phyloP scores from a whole-genome alignment of 202 grass and related monocot species.

The Zizania palustris region DNA sequence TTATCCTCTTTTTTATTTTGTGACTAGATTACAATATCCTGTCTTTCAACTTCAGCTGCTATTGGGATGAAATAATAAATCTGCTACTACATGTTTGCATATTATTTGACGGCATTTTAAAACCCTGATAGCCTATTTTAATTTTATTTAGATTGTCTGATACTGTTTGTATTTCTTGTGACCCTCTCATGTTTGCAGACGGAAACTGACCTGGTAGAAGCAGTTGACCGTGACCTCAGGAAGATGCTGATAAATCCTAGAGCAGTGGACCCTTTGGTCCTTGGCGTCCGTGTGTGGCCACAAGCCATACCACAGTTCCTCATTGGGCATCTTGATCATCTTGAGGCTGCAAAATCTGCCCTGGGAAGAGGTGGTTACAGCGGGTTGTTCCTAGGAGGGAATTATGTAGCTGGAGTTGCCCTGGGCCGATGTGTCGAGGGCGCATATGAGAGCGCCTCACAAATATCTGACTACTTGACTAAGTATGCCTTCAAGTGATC shows the following conservation, averaged over 20 bases:
- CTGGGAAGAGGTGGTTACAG: slow-evolving; percentile 46
- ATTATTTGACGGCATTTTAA: neutral
- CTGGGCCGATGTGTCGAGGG: slow-evolving; percentile 83
- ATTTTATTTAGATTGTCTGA: slow-evolving; percentile 20
- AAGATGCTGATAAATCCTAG: slow-evolving; percentile 84
- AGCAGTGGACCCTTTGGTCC: slow-evolving; percentile 63
- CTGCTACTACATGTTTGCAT: slow-evolving; percentile 2
- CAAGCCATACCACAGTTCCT: slow-evolving; percentile 93
- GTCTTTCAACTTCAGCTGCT: slow-evolving; percentile 1
- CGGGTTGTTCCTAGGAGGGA: slow-evolving; percentile 86
- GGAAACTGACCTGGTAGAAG: slow-evolving; percentile 76
- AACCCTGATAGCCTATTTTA: neutral
- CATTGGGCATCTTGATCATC: slow-evolving; percentile 77
- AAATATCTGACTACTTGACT: slow-evolving; percentile 70
- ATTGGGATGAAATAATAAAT: slow-evolving; percentile 12
- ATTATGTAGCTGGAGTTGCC: slow-evolving; percentile 87
- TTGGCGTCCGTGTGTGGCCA: slow-evolving; percentile 85
- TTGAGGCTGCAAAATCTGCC: slow-evolving; percentile 62
- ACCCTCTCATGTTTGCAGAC: slow-evolving; percentile 48
- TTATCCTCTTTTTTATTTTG: slow-evolving; percentile 2
- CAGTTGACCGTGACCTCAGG: slow-evolving; percentile 79
- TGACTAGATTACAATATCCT: slow-evolving; percentile 2
- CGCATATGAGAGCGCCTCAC: slow-evolving; percentile 71
- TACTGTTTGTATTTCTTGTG: slow-evolving; percentile 22
- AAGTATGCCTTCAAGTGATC: slow-evolving; percentile 63